Conservation (phyloP, 2,329 filamentous ascomycete genomes). For the Diaporthe sp. region DNA sequence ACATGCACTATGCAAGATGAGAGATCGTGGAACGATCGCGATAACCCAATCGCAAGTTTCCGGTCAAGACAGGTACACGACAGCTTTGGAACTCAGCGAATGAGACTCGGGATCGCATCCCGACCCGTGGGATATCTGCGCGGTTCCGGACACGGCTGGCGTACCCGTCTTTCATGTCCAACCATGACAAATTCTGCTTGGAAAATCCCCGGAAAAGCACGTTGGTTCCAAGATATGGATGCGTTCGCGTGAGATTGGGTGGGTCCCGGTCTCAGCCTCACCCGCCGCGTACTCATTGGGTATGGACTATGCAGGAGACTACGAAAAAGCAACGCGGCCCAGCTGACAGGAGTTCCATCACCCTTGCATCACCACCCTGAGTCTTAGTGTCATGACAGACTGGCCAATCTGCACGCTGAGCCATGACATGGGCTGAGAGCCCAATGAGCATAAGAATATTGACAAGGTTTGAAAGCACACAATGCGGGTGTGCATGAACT, state of each 20-base stretch:
- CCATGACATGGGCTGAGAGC: neutral
- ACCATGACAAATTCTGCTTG: neutral
- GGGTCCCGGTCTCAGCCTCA: slow-evolving; percentile 17
- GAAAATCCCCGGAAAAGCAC: neutral
- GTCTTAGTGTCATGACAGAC: slow-evolving; percentile 6
- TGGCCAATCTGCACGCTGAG: neutral
- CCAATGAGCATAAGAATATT: neutral
- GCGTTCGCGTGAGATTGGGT: neutral
- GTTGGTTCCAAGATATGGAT: neutral
- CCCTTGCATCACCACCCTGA: slow-evolving; percentile 4
- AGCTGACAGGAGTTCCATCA: slow-evolving; percentile 15
- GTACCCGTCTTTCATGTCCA: neutral
- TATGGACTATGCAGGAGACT: neutral
- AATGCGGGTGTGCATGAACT: neutral
- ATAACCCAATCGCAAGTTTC: neutral
- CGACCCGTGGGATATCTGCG: slow-evolving; percentile 7
- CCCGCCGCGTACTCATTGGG: slow-evolving; percentile 1
- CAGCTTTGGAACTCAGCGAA: slow-evolving; percentile 5
- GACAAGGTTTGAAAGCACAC: neutral
- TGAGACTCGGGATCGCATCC: neutral
- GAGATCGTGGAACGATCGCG: slow-evolving; percentile 2
- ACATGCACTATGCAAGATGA: slow-evolving; percentile 16
- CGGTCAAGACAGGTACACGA: neutral
- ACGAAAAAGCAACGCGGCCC: slow-evolving; percentile 5
- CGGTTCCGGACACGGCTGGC: neutral